Evolutionary conservation across 2,329 filamentous ascomycete species (phyloP).

Genomic region (Dryadomyces quercus-mongolicae): DNA sequence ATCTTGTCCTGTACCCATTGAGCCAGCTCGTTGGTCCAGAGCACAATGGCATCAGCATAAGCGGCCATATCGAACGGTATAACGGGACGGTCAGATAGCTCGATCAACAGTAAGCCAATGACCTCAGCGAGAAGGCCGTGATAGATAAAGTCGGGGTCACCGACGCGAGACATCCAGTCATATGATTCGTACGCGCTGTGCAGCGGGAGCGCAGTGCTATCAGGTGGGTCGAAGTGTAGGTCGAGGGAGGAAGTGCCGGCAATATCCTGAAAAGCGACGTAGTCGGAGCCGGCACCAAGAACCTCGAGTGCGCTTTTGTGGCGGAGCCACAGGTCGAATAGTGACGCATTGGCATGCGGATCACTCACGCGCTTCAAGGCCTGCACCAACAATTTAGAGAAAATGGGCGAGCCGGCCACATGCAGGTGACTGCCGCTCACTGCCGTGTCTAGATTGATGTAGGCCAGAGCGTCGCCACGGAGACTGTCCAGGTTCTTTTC

Average conservation of each 20-base stretch:
- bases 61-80: conserved; percentile 68
- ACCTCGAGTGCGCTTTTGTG: conserved; percentile 49
- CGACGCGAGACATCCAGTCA: conserved; percentile 68
- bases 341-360: conserved; percentile 56
- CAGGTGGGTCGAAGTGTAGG: conserved; percentile 49
- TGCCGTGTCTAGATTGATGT: conserved; percentile 82
- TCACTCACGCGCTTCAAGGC: conserved; percentile 66
- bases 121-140: conserved; percentile 71
- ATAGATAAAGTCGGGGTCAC: conserved; percentile 73
- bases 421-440: conserved; percentile 64
- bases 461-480: conserved; percentile 65
- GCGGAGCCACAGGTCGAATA: conserved; percentile 67
- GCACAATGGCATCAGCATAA: conserved; percentile 57
- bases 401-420: conserved; percentile 71
- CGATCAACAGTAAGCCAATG: conserved; percentile 69
- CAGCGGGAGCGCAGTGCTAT: conserved; percentile 35
- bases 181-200: conserved; percentile 86
- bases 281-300: conserved; percentile 68
- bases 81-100: conserved; percentile 70
- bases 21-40: conserved; percentile 36
- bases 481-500: conserved; percentile 69
- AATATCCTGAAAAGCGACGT: conserved; percentile 82
- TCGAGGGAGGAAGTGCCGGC: conserved; percentile 82
- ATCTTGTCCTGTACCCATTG: conserved; percentile 17
- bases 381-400: conserved; percentile 57